A percentile compares a stretch with the other conserved stretches of the same genome.
phyloP scores from a whole-genome alignment of 1,139 yeast species.

The Suhomyces taliae region DNA sequence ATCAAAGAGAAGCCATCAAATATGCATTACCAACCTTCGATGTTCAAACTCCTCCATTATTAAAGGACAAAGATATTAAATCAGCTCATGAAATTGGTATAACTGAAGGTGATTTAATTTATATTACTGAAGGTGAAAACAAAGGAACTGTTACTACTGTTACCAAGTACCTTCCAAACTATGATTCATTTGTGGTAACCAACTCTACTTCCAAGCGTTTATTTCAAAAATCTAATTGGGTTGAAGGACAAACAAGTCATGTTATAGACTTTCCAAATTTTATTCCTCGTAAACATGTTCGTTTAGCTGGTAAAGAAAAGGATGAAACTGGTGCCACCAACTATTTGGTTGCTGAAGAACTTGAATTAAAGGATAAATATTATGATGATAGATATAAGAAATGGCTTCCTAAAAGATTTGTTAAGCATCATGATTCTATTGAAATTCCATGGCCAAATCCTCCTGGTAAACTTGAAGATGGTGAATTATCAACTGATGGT shows the following conservation, averaged over 20 bases:
- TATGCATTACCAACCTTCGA: constrained; percentile 41
- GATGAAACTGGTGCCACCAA: constrained; percentile 58
- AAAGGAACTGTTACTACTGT: constrained; percentile 70
- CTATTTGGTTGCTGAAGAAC: constrained; percentile 73
- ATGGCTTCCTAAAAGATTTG: constrained; percentile 76
- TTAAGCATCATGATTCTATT: constrained; percentile 63
- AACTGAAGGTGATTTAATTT: constrained; percentile 44
- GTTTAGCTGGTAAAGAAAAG: constrained; percentile 75
- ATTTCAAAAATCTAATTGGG: constrained; percentile 71
- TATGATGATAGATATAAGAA: constrained; percentile 74
- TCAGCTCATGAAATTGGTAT: constrained; percentile 36
- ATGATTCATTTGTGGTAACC: constrained; percentile 36
- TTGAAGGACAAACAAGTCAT: constrained; percentile 70
- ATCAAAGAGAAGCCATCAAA: constrained; percentile 25
- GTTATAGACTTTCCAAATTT: constrained; percentile 66
- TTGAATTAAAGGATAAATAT: constrained; percentile 64
- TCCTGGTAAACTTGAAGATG: constrained; percentile 56
- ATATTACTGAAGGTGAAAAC: constrained; percentile 63
- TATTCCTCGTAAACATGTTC: constrained; percentile 43
- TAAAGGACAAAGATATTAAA: constrained; percentile 31
- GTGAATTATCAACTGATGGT: constrained; percentile 56
- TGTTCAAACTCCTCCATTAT: constrained; percentile 17
- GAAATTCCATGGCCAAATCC: constrained; percentile 93
- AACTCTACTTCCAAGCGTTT: constrained; percentile 38
- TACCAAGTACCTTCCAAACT: constrained; percentile 27